Evolutionary conservation across 495 filamentous ascomycete genomes (phyloP).

Genomic region (Barbatosphaeria neglecta): DNA sequence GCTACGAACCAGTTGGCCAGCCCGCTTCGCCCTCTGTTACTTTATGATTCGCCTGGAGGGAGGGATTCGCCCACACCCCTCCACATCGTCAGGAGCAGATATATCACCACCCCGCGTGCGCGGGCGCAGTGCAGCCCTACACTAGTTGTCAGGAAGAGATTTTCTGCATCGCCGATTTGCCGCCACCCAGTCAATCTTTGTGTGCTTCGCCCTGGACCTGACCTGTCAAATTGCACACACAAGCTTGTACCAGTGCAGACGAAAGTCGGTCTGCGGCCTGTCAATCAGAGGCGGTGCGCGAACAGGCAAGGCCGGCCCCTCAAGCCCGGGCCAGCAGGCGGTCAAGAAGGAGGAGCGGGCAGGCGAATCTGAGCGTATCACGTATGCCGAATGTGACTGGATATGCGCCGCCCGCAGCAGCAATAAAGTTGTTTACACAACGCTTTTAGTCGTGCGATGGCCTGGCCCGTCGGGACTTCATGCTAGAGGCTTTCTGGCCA

Average conservation of each 20-base stretch:
- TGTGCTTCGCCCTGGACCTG: background rate
- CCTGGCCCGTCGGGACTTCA: no score
- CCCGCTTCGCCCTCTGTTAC: background rate
- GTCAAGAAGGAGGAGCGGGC: no score
- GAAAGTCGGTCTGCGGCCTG: background rate
- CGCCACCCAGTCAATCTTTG: background rate
- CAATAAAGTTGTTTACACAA: no score
- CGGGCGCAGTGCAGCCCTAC: background rate
- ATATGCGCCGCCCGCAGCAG: no score
- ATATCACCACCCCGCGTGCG: background rate
- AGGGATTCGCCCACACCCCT: no score
- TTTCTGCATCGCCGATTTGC: background rate
- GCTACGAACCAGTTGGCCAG: background rate
- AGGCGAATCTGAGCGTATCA: no score
- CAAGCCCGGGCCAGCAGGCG: no score
- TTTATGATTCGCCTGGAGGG: background rate
- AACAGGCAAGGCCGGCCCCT: background rate
- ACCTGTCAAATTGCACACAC: background rate
- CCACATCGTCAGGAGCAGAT: background rate
- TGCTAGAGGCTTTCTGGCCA: no score
- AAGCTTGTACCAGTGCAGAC: no score
- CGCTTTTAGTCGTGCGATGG: no score
- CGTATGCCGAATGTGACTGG: no score
- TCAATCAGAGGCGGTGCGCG: background rate
- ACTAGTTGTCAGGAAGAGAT: no score